Conservation (phyloP, 441 rosid genomes). For the Adansonia gregorii region DNA sequence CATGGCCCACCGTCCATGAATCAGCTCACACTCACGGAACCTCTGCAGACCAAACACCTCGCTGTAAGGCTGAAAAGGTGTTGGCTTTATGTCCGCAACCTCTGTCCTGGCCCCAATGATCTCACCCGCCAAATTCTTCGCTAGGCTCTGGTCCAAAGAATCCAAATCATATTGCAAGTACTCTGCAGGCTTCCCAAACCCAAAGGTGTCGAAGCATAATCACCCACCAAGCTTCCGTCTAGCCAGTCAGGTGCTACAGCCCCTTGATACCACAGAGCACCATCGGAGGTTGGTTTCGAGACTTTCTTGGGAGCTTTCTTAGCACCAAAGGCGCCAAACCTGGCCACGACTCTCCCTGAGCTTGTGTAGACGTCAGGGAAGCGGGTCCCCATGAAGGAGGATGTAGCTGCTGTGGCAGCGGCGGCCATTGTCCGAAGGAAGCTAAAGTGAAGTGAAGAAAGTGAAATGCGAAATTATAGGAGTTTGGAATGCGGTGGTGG, state of each 20-base stretch:
- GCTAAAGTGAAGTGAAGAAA: slow-evolving; percentile 11
- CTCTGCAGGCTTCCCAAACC: slow-evolving; percentile 89
- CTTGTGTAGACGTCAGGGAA: slow-evolving; percentile 49
- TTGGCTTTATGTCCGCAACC: slow-evolving; percentile 57
- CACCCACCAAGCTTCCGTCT: slow-evolving; percentile 84
- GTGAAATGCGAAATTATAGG: not conserved
- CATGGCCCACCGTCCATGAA: slow-evolving; percentile 98
- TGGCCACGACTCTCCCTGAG: slow-evolving; percentile 63
- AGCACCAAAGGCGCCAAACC: slow-evolving; percentile 63
- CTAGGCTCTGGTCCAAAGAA: slow-evolving; percentile 86
- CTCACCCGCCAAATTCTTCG: slow-evolving; percentile 73
- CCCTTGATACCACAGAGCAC: slow-evolving; percentile 90
- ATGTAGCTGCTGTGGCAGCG: slow-evolving; percentile 63
- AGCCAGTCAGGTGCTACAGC: slow-evolving; percentile 82
- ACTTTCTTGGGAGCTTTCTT: slow-evolving; percentile 59
- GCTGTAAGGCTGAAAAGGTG: slow-evolving; percentile 90
- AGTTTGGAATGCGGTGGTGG: not conserved
- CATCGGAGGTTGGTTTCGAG: slow-evolving; percentile 48
- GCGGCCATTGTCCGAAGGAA: slow-evolving; percentile 51
- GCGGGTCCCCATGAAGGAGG: slow-evolving; percentile 83
- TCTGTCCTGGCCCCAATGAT: slow-evolving; percentile 81
- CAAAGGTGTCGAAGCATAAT: slow-evolving; percentile 88
- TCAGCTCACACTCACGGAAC: slow-evolving; percentile 92
- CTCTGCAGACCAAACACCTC: slow-evolving; percentile 94
- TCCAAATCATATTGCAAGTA: slow-evolving; percentile 84